Evolutionary conservation across 495 filamentous ascomycete species (phyloP).

Genomic region (Lindgomyces ingoldianus): DNA sequence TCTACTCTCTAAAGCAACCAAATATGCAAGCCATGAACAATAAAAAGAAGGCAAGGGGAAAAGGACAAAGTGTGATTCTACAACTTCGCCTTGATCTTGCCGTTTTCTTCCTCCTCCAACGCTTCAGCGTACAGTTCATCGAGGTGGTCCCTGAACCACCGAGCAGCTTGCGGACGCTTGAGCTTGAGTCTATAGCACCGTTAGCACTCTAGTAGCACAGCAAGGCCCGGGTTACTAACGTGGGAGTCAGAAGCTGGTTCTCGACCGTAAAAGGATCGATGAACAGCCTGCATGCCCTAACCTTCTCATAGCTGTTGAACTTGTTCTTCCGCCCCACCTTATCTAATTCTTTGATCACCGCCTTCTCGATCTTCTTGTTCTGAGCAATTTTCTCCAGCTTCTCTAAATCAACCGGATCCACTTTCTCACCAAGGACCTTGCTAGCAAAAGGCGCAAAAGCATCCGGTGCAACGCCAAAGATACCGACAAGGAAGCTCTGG

Average conservation of each 20-base stretch:
- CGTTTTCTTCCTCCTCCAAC: conserved; percentile 26
- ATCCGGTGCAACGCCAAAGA: conserved; percentile 84
- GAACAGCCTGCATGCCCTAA: conserved; percentile 71
- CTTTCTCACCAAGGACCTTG: conserved; percentile 66
- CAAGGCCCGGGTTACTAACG: conserved; percentile 64
- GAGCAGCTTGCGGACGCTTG: conserved; percentile 86
- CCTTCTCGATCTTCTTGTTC: conserved; percentile 68
- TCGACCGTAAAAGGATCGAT: conserved; percentile 92
- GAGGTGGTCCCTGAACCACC: conserved; percentile 70
- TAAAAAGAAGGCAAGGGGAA: not conserved
- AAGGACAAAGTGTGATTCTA: conserved; percentile 36
- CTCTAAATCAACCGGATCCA: conserved; percentile 62
- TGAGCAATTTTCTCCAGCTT: conserved; percentile 65
- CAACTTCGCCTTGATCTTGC: conserved; percentile 55
- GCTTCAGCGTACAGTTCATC: conserved; percentile 79
- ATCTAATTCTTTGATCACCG: conserved; percentile 78
- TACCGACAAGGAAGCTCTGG: conserved; percentile 78
- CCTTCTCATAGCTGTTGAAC: conserved; percentile 86
- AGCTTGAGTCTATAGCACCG: conserved; percentile 72
- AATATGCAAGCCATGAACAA: no score
- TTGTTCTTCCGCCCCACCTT: conserved; percentile 78
- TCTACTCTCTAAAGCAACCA: not conserved
- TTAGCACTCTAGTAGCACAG: conserved; percentile 43
- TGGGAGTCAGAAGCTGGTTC: conserved; percentile 92
- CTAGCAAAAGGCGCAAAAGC: conserved; percentile 76